Percentiles rank a stretch among this genome's conserved stretches.
Evolutionary conservation across 2,329 filamentous ascomycete species (phyloP).

Genomic region (Atkinsonella texensis): DNA sequence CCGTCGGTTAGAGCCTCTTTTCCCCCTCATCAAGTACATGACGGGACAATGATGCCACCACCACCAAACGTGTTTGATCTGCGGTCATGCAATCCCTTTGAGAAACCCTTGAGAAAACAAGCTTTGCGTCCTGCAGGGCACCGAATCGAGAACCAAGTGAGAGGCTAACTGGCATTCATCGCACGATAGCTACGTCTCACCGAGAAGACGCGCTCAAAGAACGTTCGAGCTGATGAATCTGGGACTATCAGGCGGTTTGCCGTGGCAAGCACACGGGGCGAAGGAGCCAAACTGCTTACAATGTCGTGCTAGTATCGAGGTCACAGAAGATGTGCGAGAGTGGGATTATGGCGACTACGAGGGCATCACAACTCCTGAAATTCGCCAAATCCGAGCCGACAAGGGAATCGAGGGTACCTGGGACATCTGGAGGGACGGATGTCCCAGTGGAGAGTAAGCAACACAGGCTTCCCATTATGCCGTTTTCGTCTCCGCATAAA

Average conservation of each 20-base stretch:
- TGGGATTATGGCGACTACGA: slow-evolving; percentile 88
- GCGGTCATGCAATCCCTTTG: neutral
- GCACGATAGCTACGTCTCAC: slow-evolving; percentile 63
- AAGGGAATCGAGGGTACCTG: slow-evolving; percentile 48
- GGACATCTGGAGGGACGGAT: slow-evolving; percentile 89
- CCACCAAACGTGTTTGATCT: neutral
- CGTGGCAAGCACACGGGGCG: slow-evolving; percentile 49
- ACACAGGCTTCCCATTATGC: neutral
- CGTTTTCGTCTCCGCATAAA: neutral
- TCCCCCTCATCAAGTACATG: neutral
- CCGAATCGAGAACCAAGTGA: neutral
- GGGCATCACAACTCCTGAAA: slow-evolving; percentile 62
- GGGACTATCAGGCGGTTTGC: slow-evolving; percentile 53
- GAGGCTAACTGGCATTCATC: neutral
- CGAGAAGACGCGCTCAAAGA: slow-evolving; percentile 68
- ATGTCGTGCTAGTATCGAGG: slow-evolving; percentile 49
- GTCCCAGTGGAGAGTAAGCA: slow-evolving; percentile 71
- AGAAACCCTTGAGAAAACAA: neutral
- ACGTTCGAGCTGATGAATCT: slow-evolving; percentile 84
- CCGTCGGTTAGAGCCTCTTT: no score
- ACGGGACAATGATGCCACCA: neutral
- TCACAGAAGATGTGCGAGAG: slow-evolving; percentile 64
- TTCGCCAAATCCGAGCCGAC: slow-evolving; percentile 43
- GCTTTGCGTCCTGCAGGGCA: neutral
- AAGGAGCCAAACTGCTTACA: slow-evolving; percentile 25